Conservation (phyloP, 352 stramenopile species). For the Pythium insidiosum region DNA sequence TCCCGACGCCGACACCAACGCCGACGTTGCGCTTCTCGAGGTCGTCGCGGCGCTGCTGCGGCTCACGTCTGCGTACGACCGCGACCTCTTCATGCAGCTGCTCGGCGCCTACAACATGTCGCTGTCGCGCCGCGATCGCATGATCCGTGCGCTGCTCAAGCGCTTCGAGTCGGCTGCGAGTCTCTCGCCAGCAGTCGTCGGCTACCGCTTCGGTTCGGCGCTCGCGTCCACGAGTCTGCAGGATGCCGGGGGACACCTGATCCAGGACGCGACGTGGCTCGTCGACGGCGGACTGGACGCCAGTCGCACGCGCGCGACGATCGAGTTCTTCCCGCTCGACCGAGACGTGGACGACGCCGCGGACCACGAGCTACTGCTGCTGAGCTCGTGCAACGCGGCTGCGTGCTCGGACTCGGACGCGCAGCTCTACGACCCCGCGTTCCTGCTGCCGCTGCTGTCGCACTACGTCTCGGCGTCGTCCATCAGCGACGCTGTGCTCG, state of each 20-base stretch:
- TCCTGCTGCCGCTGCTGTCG: slow-evolving; percentile 67
- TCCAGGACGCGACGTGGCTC: slow-evolving; percentile 64
- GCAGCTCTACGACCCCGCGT: slow-evolving; percentile 60
- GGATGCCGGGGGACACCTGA: slow-evolving; percentile 29
- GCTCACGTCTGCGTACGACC: slow-evolving; percentile 31
- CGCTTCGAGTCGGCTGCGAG: slow-evolving; percentile 34
- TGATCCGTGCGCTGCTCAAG: slow-evolving; percentile 45
- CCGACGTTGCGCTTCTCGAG: background rate
- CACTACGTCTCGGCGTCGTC: slow-evolving; percentile 71
- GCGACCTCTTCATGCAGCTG: slow-evolving; percentile 46
- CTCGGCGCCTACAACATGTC: slow-evolving; percentile 66
- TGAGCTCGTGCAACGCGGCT: too few species aligned
- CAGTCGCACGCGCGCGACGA: slow-evolving; percentile 48
- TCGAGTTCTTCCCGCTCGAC: slow-evolving; percentile 63
- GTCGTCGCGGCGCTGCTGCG: background rate
- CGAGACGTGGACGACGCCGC: slow-evolving; percentile 11
- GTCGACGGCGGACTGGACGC: slow-evolving; percentile 56
- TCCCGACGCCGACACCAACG: background rate
- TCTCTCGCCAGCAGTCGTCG: slow-evolving; percentile 33
- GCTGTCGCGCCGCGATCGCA: slow-evolving; percentile 44
- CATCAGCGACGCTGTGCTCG: slow-evolving; percentile 37
- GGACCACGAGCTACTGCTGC: slow-evolving; percentile 22
- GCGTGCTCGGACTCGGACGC: slow-evolving; percentile 2
- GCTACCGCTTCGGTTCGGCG: slow-evolving; percentile 66
- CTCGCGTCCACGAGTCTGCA: slow-evolving; percentile 15